phyloP scores from a whole-genome alignment of 2,329 filamentous ascomycete species.

The Trichoderma endophyticum region DNA sequence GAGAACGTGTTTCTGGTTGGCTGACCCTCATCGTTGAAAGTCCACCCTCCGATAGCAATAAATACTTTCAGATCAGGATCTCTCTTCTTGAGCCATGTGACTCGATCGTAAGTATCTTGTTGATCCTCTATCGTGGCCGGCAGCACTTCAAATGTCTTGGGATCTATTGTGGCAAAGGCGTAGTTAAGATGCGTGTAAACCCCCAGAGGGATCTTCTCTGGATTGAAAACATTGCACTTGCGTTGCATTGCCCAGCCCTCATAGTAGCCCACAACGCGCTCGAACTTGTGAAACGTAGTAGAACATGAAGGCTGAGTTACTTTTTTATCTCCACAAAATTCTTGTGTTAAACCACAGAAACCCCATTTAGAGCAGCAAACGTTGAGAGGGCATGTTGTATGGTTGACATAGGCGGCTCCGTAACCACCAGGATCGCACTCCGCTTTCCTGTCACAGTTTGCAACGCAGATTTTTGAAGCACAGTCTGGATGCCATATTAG shows the following conservation, averaged over 20 bases:
- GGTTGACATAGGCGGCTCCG: slow-evolving; percentile 26
- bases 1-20: slow-evolving; percentile 18
- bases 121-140: background rate
- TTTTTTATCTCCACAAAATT: background rate
- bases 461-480: slow-evolving; percentile 21
- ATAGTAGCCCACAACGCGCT: slow-evolving; percentile 32
- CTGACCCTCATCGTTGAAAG: slow-evolving; percentile 36
- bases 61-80: background rate
- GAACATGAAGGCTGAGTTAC: background rate
- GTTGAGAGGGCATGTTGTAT: slow-evolving; percentile 35
- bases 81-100: background rate
- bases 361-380: slow-evolving; percentile 36
- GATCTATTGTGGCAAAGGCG: slow-evolving; percentile 21
- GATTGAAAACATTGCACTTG: slow-evolving; percentile 23
- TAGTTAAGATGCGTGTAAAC: slow-evolving; percentile 32
- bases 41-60: slow-evolving; percentile 19
- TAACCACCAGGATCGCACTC: slow-evolving; percentile 35
- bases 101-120: background rate
- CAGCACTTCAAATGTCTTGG: slow-evolving; percentile 22
- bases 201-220: slow-evolving; percentile 27
- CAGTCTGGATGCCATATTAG: background rate
- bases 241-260: slow-evolving; percentile 28
- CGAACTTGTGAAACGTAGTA: slow-evolving; percentile 11
- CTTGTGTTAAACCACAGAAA: slow-evolving; percentile 27
- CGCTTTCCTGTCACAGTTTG: slow-evolving; percentile 26